A percentile compares a stretch with the other conserved stretches of the same genome.
These are phyloP conservation scores for Teratosphaeria destructans DNA, from an alignment of 2,329 filamentous ascomycete species.

Conservation along the genomic window DNA sequence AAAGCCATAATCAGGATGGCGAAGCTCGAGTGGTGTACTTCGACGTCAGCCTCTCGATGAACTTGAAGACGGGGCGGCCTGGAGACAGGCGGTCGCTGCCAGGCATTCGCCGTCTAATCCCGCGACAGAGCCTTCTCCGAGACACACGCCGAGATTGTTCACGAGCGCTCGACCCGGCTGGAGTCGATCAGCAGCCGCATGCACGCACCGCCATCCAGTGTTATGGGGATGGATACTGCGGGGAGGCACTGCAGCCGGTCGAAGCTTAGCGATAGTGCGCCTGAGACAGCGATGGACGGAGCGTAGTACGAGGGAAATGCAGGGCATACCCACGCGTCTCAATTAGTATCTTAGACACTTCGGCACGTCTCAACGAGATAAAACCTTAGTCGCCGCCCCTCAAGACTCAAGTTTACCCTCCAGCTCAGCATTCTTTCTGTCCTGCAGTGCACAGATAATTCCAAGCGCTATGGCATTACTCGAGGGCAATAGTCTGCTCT, in stretches of 20 bases:
- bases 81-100: not conserved
- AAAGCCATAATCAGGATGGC: not conserved
- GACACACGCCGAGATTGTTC: not conserved
- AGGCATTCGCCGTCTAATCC: not conserved
- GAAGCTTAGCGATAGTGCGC: not conserved
- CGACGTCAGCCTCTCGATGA: not conserved
- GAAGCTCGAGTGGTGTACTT: not conserved
- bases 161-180: not conserved
- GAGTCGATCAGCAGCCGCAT: not conserved
- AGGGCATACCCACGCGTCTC: not conserved
- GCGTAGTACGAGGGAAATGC: no score
- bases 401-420: not conserved
- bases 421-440: not conserved
- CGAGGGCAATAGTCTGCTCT: slow-evolving; percentile 31
- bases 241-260: not conserved
- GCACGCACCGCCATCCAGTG: not conserved
- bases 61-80: not conserved
- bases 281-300: not conserved
- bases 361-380: not conserved
- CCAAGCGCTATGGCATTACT: slow-evolving; percentile 4
- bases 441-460: not conserved
- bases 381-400: not conserved
- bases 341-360: not conserved
- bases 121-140: not conserved
- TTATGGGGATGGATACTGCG: not conserved